phyloP scores from a whole-genome alignment of 768 basidiomycete genomes.

The Termitomyces sp. region DNA sequence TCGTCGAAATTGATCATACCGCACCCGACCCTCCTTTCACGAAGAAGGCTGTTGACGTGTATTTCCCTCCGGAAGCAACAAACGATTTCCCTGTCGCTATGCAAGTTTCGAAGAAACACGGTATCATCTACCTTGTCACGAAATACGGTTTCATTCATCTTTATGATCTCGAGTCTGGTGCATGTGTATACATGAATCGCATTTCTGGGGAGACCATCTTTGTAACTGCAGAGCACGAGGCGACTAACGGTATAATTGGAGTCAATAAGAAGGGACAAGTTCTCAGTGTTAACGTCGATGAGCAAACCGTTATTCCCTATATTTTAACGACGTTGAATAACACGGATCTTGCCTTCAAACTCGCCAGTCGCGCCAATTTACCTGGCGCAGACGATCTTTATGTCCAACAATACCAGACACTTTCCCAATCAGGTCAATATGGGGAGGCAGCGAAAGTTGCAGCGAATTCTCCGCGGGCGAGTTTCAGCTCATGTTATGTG shows the following conservation, averaged over 20 bases:
- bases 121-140: constrained; percentile 95
- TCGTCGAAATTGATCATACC: constrained; percentile 97
- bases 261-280: constrained; percentile 99
- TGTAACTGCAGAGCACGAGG: constrained; percentile 95
- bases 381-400: constrained; percentile 98
- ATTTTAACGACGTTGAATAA: constrained; percentile 92
- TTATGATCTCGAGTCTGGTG: constrained; percentile 95
- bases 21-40: constrained; percentile 88
- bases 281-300: constrained; percentile 93
- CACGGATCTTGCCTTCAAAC: constrained; percentile 95
- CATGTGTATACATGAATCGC: constrained; percentile 99
- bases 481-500: constrained; percentile 20
- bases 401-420: constrained; percentile 86
- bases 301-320: constrained; percentile 93
- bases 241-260: constrained; percentile 92
- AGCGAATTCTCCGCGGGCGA: constrained; percentile 89
- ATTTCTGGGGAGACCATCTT: constrained; percentile 99
- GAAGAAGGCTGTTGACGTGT: constrained; percentile 98
- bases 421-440: constrained; percentile 86
- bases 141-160: constrained; percentile 99
- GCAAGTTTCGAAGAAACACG: constrained; percentile 97
- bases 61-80: constrained; percentile 96
- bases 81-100: constrained; percentile 99
- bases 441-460: constrained; percentile 96
- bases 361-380: constrained; percentile 92